A percentile compares a stretch with the other conserved stretches of the same genome.
Evolutionary conservation across 2,329 filamentous ascomycete genomes (phyloP).

Genomic region (Harringtonia aguacate): DNA sequence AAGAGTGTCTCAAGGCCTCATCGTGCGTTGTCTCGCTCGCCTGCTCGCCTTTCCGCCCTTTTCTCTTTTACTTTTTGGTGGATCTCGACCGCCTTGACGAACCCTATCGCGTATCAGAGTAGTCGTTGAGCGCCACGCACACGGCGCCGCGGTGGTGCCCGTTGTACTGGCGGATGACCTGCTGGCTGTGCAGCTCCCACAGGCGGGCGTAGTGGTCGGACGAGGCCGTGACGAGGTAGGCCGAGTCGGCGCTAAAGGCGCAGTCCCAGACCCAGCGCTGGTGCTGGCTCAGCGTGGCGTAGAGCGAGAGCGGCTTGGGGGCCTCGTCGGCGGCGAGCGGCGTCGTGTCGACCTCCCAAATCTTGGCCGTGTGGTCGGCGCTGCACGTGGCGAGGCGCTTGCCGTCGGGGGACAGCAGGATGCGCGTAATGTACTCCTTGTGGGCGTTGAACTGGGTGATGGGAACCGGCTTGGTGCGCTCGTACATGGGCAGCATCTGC

Average conservation of each 20-base stretch:
- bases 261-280: constrained; percentile 98
- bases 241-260: constrained; percentile 85
- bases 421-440: constrained; percentile 84
- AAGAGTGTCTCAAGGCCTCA: no score
- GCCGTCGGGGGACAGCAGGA: constrained; percentile 85
- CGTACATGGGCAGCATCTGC: constrained; percentile 76
- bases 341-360: constrained; percentile 84
- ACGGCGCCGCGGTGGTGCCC: constrained; percentile 87
- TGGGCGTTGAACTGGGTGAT: constrained; percentile 86
- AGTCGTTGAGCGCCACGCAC: constrained; percentile 87
- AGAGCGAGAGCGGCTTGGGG: constrained; percentile 59
- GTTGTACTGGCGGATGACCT: constrained; percentile 90
- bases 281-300: constrained; percentile 80
- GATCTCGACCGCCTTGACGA: neutral
- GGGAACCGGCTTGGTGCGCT: constrained; percentile 74
- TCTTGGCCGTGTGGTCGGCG: constrained; percentile 87
- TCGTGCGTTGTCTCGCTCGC: no score
- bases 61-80: neutral
- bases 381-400: constrained; percentile 91
- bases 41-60: neutral
- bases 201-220: constrained; percentile 87
- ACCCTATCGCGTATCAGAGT: constrained; percentile 45
- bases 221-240: constrained; percentile 86
- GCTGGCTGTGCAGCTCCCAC: constrained; percentile 80
- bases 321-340: constrained; percentile 26